Percentiles rank a stretch among this genome's conserved stretches.
These are phyloP conservation scores for Kwoniella botswanensis DNA, from an alignment of 768 basidiomycete genomes.

Conservation along the genomic window DNA sequence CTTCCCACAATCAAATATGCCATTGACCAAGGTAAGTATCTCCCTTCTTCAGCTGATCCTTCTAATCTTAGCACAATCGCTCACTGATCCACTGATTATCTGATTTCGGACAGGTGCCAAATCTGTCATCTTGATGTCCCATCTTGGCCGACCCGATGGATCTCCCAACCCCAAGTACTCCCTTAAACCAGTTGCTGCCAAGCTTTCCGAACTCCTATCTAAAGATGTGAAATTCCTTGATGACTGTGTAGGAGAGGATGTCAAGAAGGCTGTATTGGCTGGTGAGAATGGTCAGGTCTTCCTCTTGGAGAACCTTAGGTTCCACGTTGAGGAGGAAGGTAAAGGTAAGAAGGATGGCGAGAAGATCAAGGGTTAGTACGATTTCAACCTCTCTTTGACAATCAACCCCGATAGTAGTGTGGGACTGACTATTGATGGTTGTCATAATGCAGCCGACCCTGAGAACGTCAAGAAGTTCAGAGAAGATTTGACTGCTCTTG, in stretches of 20 bases:
- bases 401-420: no score
- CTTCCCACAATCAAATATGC: conserved; percentile 95
- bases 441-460: conserved; percentile 65
- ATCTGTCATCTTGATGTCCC: conserved; percentile 91
- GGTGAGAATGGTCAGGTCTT: conserved; percentile 69
- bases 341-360: conserved; percentile 87
- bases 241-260: conserved; percentile 84
- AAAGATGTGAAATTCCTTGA: conserved; percentile 77
- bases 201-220: conserved; percentile 74
- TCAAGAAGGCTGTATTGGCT: conserved; percentile 75
- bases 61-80: no score
- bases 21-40: conserved; percentile 71
- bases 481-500: conserved; percentile 83
- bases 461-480: conserved; percentile 81
- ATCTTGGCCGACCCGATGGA: conserved; percentile 95
- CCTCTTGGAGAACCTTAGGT: conserved; percentile 95
- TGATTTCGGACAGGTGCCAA: no score
- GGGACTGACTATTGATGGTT: neutral
- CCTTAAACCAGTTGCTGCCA: conserved; percentile 78
- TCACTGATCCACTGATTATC: no score
- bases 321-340: conserved; percentile 98
- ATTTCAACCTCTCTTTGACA: no score
- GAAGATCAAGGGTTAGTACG: conserved; percentile 75
- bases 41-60: neutral
- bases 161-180: conserved; percentile 87